phyloP scores from a whole-genome alignment of 331 rosid genomes.

The Arachis monticola region DNA sequence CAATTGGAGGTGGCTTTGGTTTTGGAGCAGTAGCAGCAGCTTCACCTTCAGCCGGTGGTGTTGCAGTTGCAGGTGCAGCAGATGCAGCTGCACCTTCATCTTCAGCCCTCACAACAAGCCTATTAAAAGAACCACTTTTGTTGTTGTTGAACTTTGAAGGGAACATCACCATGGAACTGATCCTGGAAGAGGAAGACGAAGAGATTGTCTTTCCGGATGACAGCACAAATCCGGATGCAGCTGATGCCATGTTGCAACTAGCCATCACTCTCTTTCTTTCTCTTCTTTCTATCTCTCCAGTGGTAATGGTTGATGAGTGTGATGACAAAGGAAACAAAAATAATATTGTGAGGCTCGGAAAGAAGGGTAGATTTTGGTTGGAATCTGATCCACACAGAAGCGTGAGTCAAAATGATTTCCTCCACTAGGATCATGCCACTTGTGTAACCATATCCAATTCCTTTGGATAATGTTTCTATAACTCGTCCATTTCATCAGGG shows the following conservation, averaged over 20 bases:
- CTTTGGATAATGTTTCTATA: slow-evolving; percentile 68
- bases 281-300: not conserved
- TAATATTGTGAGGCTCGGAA: slow-evolving; percentile 47
- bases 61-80: slow-evolving; percentile 52
- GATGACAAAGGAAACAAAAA: slow-evolving; percentile 23
- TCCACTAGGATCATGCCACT: slow-evolving; percentile 72
- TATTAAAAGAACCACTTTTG: slow-evolving; percentile 5
- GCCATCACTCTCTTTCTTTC: slow-evolving; percentile 49
- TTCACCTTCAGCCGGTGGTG: slow-evolving; percentile 41
- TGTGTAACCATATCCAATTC: slow-evolving; percentile 67
- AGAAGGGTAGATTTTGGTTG: slow-evolving; percentile 27
- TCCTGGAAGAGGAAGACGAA: not conserved
- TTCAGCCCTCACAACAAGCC: slow-evolving; percentile 66
- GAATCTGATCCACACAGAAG: slow-evolving; percentile 57
- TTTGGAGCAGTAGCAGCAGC: slow-evolving; percentile 42
- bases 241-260: slow-evolving; percentile 72
- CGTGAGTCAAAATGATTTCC: slow-evolving; percentile 50
- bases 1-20: slow-evolving; percentile 91
- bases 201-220: slow-evolving; percentile 48
- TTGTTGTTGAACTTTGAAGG: slow-evolving; percentile 41
- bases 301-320: not conserved
- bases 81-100: slow-evolving; percentile 59
- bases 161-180: slow-evolving; percentile 46
- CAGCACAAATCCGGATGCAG: slow-evolving; percentile 73
- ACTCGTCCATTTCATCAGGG: slow-evolving; percentile 22